Conservation (phyloP, 306 rosid species). For the Lathyrus aphaca region DNA sequence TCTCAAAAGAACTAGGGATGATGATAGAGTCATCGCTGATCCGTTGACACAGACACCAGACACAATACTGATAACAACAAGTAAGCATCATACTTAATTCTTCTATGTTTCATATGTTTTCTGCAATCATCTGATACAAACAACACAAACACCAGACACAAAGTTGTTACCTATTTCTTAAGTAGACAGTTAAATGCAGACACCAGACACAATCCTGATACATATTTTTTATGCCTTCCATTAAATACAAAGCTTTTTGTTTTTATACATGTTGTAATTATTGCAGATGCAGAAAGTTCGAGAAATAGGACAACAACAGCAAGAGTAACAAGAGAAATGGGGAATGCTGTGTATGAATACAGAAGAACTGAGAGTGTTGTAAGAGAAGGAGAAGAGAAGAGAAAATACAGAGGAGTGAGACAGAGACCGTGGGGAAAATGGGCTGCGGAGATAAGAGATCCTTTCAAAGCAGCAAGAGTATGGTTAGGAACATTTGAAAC, state of each 20-base stretch:
- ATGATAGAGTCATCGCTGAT: neutral
- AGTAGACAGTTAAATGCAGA: neutral
- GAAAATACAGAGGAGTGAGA: conserved; percentile 71
- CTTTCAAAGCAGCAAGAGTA: conserved; percentile 64
- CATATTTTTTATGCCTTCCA: neutral
- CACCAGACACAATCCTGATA: too few species aligned
- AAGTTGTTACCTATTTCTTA: neutral
- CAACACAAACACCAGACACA: too few species aligned
- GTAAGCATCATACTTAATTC: conserved; percentile 33
- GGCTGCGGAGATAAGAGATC: conserved; percentile 81
- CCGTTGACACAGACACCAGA: neutral
- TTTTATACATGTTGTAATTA: neutral
- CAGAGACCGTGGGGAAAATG: conserved; percentile 83
- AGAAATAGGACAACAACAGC: neutral
- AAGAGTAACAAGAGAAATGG: conserved; percentile 25
- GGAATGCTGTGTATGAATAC: conserved; percentile 50
- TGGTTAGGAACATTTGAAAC: conserved; percentile 76
- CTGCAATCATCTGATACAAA: too few species aligned
- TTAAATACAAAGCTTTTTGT: neutral
- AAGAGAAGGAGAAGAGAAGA: conserved; percentile 40
- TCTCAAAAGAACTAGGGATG: conserved; percentile 53
- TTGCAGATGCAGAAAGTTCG: conserved; percentile 37
- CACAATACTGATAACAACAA: neutral
- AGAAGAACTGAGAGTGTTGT: conserved; percentile 25
- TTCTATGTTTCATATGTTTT: too few species aligned